Evolutionary conservation across 768 basidiomycete genomes (phyloP).

Genomic region (Galerina sulciceps): DNA sequence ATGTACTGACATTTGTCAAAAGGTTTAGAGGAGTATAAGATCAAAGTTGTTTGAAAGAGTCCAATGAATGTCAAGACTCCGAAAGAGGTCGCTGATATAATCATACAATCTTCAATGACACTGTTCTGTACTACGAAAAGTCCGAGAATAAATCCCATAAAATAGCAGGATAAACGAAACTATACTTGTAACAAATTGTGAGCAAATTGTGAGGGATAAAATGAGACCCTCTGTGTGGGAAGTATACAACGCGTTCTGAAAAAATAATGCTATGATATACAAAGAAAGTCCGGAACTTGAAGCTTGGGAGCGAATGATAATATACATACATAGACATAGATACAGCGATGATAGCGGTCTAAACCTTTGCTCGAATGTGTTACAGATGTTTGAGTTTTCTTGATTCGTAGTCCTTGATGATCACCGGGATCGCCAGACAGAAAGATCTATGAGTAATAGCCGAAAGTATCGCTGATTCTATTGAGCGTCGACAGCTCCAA

Average conservation of each 20-base stretch:
- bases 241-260: too few relatives aligned
- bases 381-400: constrained; percentile 8
- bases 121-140: too few relatives aligned
- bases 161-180: neutral
- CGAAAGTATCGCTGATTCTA: neutral
- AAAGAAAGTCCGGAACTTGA: neutral
- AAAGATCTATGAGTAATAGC: neutral
- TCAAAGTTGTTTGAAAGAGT: neutral
- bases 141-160: too few relatives aligned
- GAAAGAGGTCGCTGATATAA: neutral
- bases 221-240: too few relatives aligned
- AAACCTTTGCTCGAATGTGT: constrained; percentile 4
- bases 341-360: constrained; percentile 5
- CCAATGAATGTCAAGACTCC: too few relatives aligned
- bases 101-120: neutral
- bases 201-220: too few relatives aligned
- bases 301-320: neutral
- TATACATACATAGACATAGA: constrained; percentile 12
- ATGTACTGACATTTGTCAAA: too few relatives aligned
- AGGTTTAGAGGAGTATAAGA: too few relatives aligned
- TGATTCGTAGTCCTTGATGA: neutral
- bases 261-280: neutral
- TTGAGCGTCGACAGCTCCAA: constrained; percentile 16
- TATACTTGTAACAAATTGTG: too few relatives aligned
- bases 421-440: constrained; percentile 11